Percentiles rank a stretch among this genome's conserved stretches.
phyloP scores from a whole-genome alignment of 2,329 filamentous ascomycete genomes.

The Metarhizium sp. region DNA sequence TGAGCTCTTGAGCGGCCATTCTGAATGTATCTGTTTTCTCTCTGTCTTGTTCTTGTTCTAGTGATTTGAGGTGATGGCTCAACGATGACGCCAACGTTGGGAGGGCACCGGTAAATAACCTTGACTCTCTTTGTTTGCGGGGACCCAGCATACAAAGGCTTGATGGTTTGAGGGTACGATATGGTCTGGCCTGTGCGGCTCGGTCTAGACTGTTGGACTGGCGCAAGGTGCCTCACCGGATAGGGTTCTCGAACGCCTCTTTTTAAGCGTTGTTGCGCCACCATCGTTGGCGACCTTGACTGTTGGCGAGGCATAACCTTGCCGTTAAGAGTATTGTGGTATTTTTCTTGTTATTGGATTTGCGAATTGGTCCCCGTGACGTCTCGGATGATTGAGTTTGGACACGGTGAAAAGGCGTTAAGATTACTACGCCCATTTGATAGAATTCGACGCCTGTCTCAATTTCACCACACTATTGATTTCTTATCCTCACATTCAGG shows the following conservation, averaged over 20 bases:
- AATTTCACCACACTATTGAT: background rate
- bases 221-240: background rate
- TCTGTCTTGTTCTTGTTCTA: background rate
- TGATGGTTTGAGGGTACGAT: background rate
- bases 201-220: background rate
- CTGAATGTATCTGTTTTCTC: background rate
- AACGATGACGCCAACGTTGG: background rate
- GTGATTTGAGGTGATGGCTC: background rate
- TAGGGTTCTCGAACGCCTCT: background rate
- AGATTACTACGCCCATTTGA: background rate
- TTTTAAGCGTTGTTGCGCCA: background rate
- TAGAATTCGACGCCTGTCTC: background rate
- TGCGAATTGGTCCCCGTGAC: background rate
- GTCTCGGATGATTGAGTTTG: background rate
- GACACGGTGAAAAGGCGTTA: background rate
- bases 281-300: background rate
- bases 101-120: background rate
- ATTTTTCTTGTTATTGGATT: background rate
- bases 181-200: background rate
- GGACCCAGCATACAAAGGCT: background rate
- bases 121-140: background rate
- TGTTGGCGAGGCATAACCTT: background rate
- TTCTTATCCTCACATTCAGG: too few relatives aligned
- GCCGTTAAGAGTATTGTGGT: background rate
- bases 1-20: slow-evolving; percentile 1